phyloP scores from a whole-genome alignment of 371 early-diverging fungal species.

The Syncephalastrum racemosum region DNA sequence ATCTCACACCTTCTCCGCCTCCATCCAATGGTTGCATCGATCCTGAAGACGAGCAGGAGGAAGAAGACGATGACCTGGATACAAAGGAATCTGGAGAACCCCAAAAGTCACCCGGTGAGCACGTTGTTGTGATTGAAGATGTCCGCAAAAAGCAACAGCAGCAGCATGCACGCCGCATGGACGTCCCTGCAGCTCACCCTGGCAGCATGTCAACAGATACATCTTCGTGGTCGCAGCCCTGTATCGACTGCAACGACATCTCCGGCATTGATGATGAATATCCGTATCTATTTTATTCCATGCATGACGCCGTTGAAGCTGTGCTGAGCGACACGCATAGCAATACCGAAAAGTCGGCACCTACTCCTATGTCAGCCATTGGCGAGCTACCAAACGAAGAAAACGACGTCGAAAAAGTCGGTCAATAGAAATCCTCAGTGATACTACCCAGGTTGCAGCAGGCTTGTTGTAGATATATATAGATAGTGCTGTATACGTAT shows the following conservation, averaged over 20 bases:
- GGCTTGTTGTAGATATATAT: too few species aligned
- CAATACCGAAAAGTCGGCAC: too few species aligned
- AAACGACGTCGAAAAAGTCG: too few species aligned
- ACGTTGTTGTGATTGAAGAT: too few species aligned
- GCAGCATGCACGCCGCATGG: background rate
- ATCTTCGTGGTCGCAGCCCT: background rate
- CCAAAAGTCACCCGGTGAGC: background rate
- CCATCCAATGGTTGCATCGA: background rate
- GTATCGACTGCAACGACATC: conserved; percentile 2
- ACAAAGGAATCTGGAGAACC: background rate
- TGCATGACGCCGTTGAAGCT: conserved; percentile 3
- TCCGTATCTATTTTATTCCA: conserved; percentile 8
- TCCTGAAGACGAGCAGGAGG: background rate
- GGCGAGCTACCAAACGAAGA: too few species aligned
- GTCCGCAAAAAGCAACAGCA: too few species aligned
- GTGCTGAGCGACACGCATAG: too few species aligned
- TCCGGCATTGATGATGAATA: conserved; percentile 5
- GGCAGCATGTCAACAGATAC: too few species aligned
- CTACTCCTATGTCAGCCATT: too few species aligned
- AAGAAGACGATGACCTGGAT: background rate
- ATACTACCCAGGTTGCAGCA: too few species aligned
- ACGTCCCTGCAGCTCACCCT: background rate
- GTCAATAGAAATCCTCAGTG: too few species aligned
- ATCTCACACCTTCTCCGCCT: conserved; percentile 1
- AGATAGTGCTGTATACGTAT: too few species aligned